phyloP scores from a whole-genome alignment of 2,329 filamentous ascomycete genomes.

The Talaromyces sp. region DNA sequence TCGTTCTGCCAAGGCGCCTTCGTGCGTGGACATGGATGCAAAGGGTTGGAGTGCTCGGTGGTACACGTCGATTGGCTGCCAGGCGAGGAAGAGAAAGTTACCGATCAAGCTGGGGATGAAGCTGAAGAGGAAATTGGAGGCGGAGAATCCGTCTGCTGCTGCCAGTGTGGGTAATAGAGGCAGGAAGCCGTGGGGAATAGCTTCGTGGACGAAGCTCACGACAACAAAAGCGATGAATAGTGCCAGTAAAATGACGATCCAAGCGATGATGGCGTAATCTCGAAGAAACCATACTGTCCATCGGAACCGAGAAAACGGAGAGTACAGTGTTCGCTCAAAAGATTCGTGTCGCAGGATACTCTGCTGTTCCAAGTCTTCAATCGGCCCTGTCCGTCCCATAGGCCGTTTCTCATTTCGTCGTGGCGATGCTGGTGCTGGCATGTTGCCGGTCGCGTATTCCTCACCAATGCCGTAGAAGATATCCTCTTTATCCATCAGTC shows the following conservation, averaged over 20 bases:
- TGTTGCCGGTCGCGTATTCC: conserved; percentile 47
- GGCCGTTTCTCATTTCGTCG: not conserved
- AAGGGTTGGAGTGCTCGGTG: conserved; percentile 60
- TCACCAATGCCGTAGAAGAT: conserved; percentile 80
- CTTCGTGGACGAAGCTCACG: conserved; percentile 71
- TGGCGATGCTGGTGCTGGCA: conserved; percentile 1
- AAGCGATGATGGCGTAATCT: conserved; percentile 62
- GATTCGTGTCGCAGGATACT: conserved; percentile 40
- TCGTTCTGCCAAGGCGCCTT: conserved; percentile 53
- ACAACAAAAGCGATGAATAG: conserved; percentile 69
- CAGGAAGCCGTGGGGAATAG: conserved; percentile 66
- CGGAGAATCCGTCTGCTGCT: conserved; percentile 65
- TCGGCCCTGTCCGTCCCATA: not conserved
- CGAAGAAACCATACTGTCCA: conserved; percentile 77
- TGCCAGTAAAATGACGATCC: conserved; percentile 58
- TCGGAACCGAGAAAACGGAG: conserved; percentile 56
- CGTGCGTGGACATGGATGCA: conserved; percentile 50
- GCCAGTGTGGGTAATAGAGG: conserved; percentile 65
- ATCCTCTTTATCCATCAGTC: conserved; percentile 61
- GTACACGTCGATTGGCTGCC: conserved; percentile 59
- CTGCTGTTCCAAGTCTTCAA: conserved; percentile 38
- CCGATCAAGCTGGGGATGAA: conserved; percentile 60
- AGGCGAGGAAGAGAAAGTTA: conserved; percentile 57
- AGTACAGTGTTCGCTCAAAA: conserved; percentile 52
- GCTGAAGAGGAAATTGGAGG: conserved; percentile 82